These are phyloP conservation scores for Vigna angularis DNA, from an alignment of 306 rosid genomes.

Conservation along the genomic window DNA sequence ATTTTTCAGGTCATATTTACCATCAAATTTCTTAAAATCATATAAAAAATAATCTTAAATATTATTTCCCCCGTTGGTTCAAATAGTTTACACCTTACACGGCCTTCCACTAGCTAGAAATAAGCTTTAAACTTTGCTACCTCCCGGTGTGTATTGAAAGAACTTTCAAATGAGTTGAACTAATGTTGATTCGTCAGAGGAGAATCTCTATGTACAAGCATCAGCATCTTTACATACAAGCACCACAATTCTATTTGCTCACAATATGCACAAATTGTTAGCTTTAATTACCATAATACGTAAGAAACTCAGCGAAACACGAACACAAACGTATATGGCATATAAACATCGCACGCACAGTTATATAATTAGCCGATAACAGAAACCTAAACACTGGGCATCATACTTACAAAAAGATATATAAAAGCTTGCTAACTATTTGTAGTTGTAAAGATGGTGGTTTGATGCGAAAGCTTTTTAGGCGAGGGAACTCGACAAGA, in stretches of 20 bases:
- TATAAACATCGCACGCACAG: background rate
- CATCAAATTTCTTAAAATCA: too few relatives aligned
- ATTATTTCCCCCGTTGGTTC: background rate
- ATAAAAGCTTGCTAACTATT: slow-evolving; percentile 22
- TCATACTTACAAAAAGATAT: background rate
- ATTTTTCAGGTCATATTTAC: too few relatives aligned
- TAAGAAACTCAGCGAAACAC: background rate
- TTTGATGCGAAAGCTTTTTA: slow-evolving; percentile 30
- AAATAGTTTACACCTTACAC: background rate
- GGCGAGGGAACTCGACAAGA: background rate
- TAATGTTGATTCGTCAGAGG: slow-evolving; percentile 7
- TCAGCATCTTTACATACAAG: slow-evolving; percentile 14
- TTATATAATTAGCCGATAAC: too few relatives aligned
- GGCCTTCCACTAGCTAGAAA: background rate
- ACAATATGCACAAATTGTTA: slow-evolving; percentile 1
- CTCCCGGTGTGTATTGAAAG: background rate
- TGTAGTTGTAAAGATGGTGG: slow-evolving; percentile 35
- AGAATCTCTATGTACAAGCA: slow-evolving; percentile 19
- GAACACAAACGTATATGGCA: background rate
- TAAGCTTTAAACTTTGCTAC: background rate
- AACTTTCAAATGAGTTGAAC: background rate
- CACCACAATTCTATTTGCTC: slow-evolving; percentile 11
- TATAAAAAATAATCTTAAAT: background rate
- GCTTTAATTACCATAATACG: slow-evolving; percentile 21
- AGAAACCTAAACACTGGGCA: background rate